Evolutionary conservation across 2,329 filamentous ascomycete species (phyloP).

Genomic region (Atkinsonella texensis): DNA sequence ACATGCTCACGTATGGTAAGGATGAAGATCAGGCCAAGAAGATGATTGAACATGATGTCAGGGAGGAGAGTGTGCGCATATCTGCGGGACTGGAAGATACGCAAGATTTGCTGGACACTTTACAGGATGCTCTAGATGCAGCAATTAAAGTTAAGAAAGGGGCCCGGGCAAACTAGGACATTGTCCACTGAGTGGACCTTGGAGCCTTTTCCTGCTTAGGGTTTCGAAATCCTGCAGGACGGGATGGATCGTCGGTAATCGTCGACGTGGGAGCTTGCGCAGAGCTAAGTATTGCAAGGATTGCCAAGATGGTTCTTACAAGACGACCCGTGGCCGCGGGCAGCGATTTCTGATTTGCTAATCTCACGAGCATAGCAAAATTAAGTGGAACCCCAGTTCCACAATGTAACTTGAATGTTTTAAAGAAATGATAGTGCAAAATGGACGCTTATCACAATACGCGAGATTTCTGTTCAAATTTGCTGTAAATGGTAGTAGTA

Average conservation of each 20-base stretch:
- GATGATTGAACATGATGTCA: conserved; percentile 26
- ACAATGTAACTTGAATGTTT: too few relatives aligned
- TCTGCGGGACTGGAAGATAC: conserved; percentile 34
- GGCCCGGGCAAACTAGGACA: background rate
- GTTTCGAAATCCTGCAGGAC: background rate
- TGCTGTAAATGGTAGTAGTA: too few relatives aligned
- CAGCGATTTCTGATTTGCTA: background rate
- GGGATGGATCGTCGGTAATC: background rate
- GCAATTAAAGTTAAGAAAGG: conserved; percentile 7
- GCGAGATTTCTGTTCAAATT: too few relatives aligned
- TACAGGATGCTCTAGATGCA: conserved; percentile 10
- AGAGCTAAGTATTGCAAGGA: background rate
- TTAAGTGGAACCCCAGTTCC: too few relatives aligned
- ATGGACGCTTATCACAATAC: too few relatives aligned
- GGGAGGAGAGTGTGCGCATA: conserved; percentile 31
- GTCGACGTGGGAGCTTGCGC: background rate
- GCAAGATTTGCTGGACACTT: conserved; percentile 28
- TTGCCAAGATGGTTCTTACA: background rate
- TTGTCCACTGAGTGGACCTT: background rate
- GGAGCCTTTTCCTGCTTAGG: too few relatives aligned
- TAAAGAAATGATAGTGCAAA: too few relatives aligned
- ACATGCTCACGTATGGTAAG: conserved; percentile 29
- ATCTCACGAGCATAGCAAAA: background rate
- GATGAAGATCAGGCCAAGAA: conserved; percentile 23
- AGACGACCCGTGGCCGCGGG: background rate